Evolutionary conservation across 768 basidiomycete species (phyloP).

Genomic region (Tulasnella sp.): DNA sequence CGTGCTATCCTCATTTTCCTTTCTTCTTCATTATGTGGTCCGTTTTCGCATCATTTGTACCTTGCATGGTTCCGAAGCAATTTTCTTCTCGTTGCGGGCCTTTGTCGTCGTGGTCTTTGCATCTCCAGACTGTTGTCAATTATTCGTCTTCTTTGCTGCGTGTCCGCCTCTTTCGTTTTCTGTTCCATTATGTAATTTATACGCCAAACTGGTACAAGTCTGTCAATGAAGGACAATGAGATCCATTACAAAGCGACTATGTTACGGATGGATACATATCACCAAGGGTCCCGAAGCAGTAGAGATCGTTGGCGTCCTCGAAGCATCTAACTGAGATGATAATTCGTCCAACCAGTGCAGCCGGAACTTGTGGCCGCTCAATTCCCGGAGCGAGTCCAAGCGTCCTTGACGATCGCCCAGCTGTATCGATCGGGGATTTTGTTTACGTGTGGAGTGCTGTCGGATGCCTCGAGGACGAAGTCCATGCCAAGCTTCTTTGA

Average conservation of each 20-base stretch:
- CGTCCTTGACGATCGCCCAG: conserved; percentile 34
- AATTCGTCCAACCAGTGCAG: background rate
- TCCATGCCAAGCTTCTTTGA: conserved; percentile 24
- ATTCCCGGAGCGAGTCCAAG: conserved; percentile 36
- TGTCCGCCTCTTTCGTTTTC: background rate
- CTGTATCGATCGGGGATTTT: conserved; percentile 37
- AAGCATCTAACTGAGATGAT: conserved; percentile 3
- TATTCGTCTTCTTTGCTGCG: conserved; percentile 1
- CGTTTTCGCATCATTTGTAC: background rate
- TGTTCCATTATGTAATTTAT: conserved; percentile 16
- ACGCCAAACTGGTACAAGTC: conserved; percentile 10
- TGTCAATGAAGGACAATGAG: conserved; percentile 8
- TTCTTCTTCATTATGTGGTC: conserved; percentile 10
- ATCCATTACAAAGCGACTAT: background rate
- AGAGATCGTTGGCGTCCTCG: background rate
- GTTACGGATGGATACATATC: background rate
- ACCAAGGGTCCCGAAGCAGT: background rate
- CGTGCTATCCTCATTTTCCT: conserved; percentile 9
- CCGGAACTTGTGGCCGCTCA: background rate
- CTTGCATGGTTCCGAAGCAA: conserved; percentile 13
- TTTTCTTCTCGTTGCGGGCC: conserved; percentile 1
- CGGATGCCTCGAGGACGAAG: conserved; percentile 34
- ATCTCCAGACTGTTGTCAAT: conserved; percentile 1
- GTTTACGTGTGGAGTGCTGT: conserved; percentile 37
- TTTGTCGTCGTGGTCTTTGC: conserved; percentile 8